phyloP scores from a whole-genome alignment of 83 land plant species.

The Diphasiastrum complanatum region DNA sequence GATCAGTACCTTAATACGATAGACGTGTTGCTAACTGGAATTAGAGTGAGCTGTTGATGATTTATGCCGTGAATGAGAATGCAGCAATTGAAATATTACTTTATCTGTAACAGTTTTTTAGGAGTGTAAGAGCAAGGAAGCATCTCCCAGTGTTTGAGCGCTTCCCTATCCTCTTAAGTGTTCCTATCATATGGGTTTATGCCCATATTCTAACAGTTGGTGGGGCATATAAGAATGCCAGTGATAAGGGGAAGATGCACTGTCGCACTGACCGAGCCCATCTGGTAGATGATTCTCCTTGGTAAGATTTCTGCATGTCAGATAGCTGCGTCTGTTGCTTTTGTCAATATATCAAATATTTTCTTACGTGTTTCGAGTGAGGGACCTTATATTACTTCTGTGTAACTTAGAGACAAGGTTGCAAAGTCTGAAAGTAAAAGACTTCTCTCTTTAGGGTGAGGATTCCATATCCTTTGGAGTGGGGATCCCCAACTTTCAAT shows the following conservation, averaged over 20 bases:
- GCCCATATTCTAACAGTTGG: slow-evolving; percentile 51
- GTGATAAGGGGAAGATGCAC: slow-evolving; percentile 35
- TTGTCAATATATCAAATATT: too few relatives aligned
- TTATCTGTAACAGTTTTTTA: neutral
- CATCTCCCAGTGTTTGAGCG: slow-evolving; percentile 59
- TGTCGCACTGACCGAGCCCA: slow-evolving; percentile 74
- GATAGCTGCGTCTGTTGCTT: too few relatives aligned
- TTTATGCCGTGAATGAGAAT: neutral
- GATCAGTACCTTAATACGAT: neutral
- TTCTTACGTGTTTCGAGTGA: too few relatives aligned
- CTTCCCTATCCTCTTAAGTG: slow-evolving; percentile 50
- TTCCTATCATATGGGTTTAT: slow-evolving; percentile 50
- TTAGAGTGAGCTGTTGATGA: too few relatives aligned
- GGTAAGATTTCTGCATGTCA: too few relatives aligned
- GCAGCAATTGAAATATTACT: neutral
- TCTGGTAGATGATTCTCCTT: slow-evolving; percentile 59
- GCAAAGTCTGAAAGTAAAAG: too few relatives aligned
- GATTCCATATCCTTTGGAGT: slow-evolving; percentile 77
- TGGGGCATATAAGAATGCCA: slow-evolving; percentile 50
- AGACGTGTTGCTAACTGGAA: neutral
- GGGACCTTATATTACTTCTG: too few relatives aligned
- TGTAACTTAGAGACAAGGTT: too few relatives aligned
- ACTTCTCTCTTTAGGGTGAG: too few relatives aligned
- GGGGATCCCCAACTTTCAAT: slow-evolving; percentile 66
- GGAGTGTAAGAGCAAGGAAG: slow-evolving; percentile 32